phyloP scores from a whole-genome alignment of 495 filamentous ascomycete species.

The Podospora australis region DNA sequence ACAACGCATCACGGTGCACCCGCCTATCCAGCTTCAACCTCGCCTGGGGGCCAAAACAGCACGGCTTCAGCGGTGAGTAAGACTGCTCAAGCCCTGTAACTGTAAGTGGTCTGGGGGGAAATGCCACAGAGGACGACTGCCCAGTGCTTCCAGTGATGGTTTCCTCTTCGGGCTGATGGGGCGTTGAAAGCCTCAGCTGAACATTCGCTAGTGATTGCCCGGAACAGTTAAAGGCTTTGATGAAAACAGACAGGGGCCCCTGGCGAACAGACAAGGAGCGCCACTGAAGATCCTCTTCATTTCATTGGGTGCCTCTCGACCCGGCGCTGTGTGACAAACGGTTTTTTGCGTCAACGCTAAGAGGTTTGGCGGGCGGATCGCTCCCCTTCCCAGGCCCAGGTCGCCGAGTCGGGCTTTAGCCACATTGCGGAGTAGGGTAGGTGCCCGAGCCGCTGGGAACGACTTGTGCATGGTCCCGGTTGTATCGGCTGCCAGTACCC shows the following conservation, averaged over 20 bases:
- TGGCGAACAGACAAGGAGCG: constrained; percentile 13
- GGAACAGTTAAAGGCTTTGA: constrained; percentile 18
- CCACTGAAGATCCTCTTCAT: constrained; percentile 23
- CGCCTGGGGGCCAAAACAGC: background rate
- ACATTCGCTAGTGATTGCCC: constrained; percentile 29
- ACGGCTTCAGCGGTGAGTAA: background rate
- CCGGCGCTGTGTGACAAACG: constrained; percentile 35
- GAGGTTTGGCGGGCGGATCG: constrained; percentile 19
- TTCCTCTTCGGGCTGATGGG: constrained; percentile 19
- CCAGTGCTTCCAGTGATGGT: background rate
- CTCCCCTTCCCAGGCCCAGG: constrained; percentile 26
- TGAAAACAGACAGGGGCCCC: constrained; percentile 4
- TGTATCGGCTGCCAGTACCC: constrained; percentile 3
- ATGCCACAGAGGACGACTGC: background rate
- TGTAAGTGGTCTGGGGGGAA: background rate
- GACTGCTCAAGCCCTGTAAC: background rate
- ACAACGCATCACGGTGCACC: background rate
- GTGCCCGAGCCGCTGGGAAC: constrained; percentile 26
- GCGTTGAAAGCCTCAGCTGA: constrained; percentile 29
- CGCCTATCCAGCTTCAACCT: background rate
- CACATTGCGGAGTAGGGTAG: constrained; percentile 25
- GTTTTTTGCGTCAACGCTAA: constrained; percentile 35
- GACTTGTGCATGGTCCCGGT: constrained; percentile 1
- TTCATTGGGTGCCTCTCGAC: constrained; percentile 25
- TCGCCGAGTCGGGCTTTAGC: constrained; percentile 36